Conservation (phyloP, 2,329 filamentous ascomycete genomes). For the Aureobasidium mangrovei region DNA sequence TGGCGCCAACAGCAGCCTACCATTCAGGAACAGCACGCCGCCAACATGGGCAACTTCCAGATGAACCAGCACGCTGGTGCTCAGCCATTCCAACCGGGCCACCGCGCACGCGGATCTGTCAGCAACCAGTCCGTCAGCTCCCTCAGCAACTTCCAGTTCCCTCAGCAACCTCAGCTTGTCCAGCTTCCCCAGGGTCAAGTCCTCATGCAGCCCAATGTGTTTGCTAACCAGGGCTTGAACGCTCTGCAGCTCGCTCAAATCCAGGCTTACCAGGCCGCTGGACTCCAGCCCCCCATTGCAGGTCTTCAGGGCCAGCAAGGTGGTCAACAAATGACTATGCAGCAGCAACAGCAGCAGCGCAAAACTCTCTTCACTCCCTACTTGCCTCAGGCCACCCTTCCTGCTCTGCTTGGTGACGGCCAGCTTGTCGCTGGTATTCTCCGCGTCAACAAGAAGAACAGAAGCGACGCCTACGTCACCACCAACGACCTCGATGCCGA, state of each 20-base stretch:
- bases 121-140: constrained; percentile 71
- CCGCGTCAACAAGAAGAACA: constrained; percentile 99
- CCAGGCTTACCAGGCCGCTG: constrained; percentile 82
- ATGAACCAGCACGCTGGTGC: constrained; percentile 63
- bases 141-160: constrained; percentile 83
- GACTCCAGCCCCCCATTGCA: constrained; percentile 57
- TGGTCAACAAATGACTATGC: constrained; percentile 55
- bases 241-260: constrained; percentile 82
- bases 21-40: constrained; percentile 36
- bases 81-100: constrained; percentile 81
- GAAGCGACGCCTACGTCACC: constrained; percentile 95
- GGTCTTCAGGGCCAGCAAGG: constrained; percentile 63
- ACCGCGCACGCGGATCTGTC: constrained; percentile 76
- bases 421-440: constrained; percentile 94
- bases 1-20: constrained; percentile 76
- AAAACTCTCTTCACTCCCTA: constrained; percentile 99
- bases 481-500: constrained; percentile 92
- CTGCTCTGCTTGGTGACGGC: constrained; percentile 80
- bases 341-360: constrained; percentile 80
- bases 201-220: constrained; percentile 69
- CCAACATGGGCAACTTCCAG: constrained; percentile 53
- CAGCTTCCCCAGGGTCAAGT: constrained; percentile 79
- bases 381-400: constrained; percentile 85
- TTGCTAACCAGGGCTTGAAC: constrained; percentile 75
- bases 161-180: constrained; percentile 76